Evolutionary conservation across 768 basidiomycete genomes (phyloP).

Genomic region (Strobilomyces confusus): DNA sequence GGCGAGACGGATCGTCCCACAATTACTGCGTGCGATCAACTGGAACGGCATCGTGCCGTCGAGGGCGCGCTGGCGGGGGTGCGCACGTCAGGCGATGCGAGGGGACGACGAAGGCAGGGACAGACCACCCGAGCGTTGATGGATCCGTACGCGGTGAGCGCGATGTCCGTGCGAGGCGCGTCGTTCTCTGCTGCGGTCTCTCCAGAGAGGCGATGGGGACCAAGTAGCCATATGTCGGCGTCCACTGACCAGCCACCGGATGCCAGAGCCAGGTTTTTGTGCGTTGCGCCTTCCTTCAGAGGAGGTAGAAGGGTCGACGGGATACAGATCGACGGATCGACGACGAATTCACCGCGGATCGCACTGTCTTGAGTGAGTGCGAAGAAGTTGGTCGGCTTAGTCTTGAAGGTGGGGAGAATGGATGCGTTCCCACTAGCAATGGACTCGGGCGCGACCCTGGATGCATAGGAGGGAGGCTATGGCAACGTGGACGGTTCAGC

Average conservation of each 20-base stretch:
- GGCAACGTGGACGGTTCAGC: neutral
- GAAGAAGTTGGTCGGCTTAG: constrained; percentile 28
- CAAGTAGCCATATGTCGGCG: constrained; percentile 39
- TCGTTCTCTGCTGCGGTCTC: too few relatives aligned
- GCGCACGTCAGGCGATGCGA: neutral
- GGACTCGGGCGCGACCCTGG: neutral
- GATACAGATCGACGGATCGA: constrained; percentile 40
- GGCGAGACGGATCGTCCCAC: constrained; percentile 13
- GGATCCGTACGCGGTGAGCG: constrained; percentile 15
- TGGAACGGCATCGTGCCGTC: constrained; percentile 13
- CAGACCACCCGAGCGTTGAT: constrained; percentile 19
- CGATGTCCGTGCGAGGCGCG: constrained; percentile 16
- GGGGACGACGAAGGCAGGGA: neutral
- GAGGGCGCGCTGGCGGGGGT: constrained; percentile 14
- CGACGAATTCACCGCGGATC: constrained; percentile 31
- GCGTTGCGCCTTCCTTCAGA: constrained; percentile 30
- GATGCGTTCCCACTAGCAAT: neutral
- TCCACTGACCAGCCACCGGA: constrained; percentile 35
- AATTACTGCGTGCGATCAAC: constrained; percentile 2
- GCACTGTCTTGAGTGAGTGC: constrained; percentile 1
- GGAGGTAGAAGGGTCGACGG: constrained; percentile 39
- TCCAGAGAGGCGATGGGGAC: too few relatives aligned
- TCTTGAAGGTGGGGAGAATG: constrained; percentile 15
- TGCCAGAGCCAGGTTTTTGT: constrained; percentile 37
- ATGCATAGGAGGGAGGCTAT: constrained; percentile 24